Percentiles rank a stretch among this genome's conserved stretches.
These are phyloP conservation scores for Neurospora sp. DNA, from an alignment of 2,329 filamentous ascomycete species.

Conservation along the genomic window DNA sequence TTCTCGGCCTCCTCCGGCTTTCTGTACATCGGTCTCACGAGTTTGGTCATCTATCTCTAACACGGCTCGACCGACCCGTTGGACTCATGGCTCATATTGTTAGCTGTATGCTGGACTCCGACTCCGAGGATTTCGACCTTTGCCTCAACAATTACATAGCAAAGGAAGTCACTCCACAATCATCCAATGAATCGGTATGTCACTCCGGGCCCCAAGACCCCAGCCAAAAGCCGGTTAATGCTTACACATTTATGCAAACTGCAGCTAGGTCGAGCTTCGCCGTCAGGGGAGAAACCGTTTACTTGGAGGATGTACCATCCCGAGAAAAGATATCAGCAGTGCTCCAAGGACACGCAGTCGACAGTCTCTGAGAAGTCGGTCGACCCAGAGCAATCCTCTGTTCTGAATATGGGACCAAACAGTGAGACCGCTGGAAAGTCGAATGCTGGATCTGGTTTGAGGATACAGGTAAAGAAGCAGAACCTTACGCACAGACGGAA, in stretches of 20 bases:
- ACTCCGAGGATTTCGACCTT: conserved; percentile 29
- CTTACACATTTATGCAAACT: conserved; percentile 15
- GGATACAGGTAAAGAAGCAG: conserved; percentile 47
- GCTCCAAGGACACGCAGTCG: conserved; percentile 44
- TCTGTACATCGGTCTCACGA: conserved; percentile 12
- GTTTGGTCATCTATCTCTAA: conserved; percentile 19
- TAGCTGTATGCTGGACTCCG: conserved; percentile 43
- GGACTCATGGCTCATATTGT: conserved; percentile 51
- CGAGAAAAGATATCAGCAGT: conserved; percentile 51
- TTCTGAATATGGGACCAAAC: conserved; percentile 30
- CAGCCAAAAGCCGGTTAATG: conserved; percentile 11
- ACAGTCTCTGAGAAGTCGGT: conserved; percentile 32
- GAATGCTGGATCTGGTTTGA: conserved; percentile 31
- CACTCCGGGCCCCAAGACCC: conserved; percentile 12
- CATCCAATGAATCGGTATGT: conserved; percentile 35
- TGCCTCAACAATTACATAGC: conserved; percentile 39
- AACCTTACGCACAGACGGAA: conserved; percentile 50
- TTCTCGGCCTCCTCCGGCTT: neutral
- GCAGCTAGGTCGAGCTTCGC: conserved; percentile 20
- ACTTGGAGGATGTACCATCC: conserved; percentile 50
- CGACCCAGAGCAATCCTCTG: conserved; percentile 40
- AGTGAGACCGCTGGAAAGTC: conserved; percentile 31
- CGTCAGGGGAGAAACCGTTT: conserved; percentile 36
- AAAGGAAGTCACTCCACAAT: conserved; percentile 36
- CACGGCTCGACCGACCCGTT: conserved; percentile 17